Base-by-base conservation (phyloP, 2,329 filamentous ascomycete species). In the Sporothrix euskadiensis region DNA sequence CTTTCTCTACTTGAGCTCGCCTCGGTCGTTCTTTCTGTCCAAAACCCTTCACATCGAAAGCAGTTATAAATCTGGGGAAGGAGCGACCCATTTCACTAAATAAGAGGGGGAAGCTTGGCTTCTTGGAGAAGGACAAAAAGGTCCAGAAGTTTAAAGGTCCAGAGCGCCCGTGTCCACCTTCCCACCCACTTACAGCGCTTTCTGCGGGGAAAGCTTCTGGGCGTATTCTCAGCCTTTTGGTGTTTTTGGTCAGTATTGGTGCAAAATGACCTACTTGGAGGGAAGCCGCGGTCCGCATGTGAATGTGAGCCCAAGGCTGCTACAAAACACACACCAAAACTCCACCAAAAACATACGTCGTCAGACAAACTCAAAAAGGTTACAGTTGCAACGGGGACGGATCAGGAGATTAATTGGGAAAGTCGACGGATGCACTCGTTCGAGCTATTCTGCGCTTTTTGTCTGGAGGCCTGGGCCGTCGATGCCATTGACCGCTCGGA, bases 231-330 rank as follows among this genome's bases (percentile, higher is more conserved):
- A 32, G 8, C 35, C 35, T 35, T 35, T 35, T 35, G 35, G 35
- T 35, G 35, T 26, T 26, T 26, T 26, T 26, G 26, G 26, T 26
- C 35, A 65, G 59, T n/a, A 65, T 2, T 54, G n/a, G 22, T 30
- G 22, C 44, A 49, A 19, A 56, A 66, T n/a, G 61, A 2, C 41
- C 22, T 22, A 66, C 30, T 30, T 30, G 41, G 22, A n/a, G n/a
- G n/a, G 10, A 35, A 68, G 66, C 66, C 66, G 66, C 66, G 49
- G 66, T 66, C 49, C 32, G 66, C 66, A 69, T 39, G 66, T 69
- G 66, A 69, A 69, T 49, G 30, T 22, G 52, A 59, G 54, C 22
- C 52, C 22, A 30, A 54, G 10, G 22, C 22, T 10, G 7, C 52
- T 12, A 22, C 57, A 61, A 61, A 66, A 49, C 26, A 16, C 59